These are phyloP conservation scores for Fusarium algeriense DNA, from an alignment of 2,329 filamentous ascomycete species.

Conservation along the genomic window DNA sequence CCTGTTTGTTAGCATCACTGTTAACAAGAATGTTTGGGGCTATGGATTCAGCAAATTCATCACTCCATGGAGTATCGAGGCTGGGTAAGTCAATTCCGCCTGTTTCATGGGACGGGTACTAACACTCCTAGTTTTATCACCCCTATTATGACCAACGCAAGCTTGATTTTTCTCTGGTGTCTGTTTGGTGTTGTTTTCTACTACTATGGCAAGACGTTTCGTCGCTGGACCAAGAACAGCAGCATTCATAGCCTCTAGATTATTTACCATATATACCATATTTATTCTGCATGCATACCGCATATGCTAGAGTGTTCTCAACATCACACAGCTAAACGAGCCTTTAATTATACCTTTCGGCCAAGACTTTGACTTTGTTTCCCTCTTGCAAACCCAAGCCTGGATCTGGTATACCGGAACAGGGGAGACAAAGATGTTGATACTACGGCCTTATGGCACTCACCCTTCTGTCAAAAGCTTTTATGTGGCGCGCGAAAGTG, in stretches of 20 bases:
- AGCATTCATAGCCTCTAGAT: neutral
- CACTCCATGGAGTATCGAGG: neutral
- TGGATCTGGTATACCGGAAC: too few relatives aligned
- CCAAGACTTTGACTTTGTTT: too few relatives aligned
- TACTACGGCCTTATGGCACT: too few relatives aligned
- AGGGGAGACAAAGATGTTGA: too few relatives aligned
- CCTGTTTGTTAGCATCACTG: neutral
- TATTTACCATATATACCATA: too few relatives aligned
- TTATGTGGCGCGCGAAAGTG: too few relatives aligned
- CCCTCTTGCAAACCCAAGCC: too few relatives aligned
- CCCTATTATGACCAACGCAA: neutral
- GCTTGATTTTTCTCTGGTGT: slow-evolving; percentile 3
- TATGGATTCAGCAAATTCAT: slow-evolving; percentile 4
- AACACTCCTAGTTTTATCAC: neutral
- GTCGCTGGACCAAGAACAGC: neutral
- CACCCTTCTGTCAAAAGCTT: too few relatives aligned
- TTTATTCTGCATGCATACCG: too few relatives aligned
- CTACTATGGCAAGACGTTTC: slow-evolving; percentile 4
- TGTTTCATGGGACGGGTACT: neutral
- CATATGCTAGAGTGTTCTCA: too few relatives aligned
- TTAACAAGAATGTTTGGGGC: neutral
- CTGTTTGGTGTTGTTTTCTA: slow-evolving; percentile 4
- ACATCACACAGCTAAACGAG: too few relatives aligned
- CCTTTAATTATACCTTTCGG: too few relatives aligned
- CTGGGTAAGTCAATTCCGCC: neutral